A percentile compares a stretch with the other conserved stretches of the same genome.
These are phyloP conservation scores for Glycine latifolia DNA, from an alignment of 306 rosid genomes.

Conservation along the genomic window DNA sequence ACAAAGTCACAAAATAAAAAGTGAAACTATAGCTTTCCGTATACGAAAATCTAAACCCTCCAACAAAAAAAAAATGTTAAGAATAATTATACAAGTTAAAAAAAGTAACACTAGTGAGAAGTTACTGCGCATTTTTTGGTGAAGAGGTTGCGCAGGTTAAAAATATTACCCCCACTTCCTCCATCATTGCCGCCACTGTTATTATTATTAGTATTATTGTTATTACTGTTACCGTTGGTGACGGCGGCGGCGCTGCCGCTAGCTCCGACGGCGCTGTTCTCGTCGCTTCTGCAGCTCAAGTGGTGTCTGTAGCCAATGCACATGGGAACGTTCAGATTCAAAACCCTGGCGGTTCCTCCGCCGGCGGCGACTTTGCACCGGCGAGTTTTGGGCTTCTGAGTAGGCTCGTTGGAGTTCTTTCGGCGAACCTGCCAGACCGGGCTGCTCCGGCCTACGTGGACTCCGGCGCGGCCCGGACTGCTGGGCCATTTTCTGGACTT, in stretches of 20 bases:
- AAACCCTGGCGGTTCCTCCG: conserved; percentile 54
- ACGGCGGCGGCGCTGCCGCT: conserved; percentile 8
- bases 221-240: conserved; percentile 1
- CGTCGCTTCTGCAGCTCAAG: conserved; percentile 77
- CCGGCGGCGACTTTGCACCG: conserved; percentile 50
- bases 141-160: conserved; percentile 83
- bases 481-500: conserved; percentile 88
- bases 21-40: conserved; percentile 45
- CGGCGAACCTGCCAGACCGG: conserved; percentile 96
- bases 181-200: conserved; percentile 48
- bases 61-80: background rate
- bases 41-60: conserved; percentile 5
- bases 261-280: conserved; percentile 44
- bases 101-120: conserved; percentile 50
- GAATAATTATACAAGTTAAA: conserved; percentile 32
- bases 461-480: conserved; percentile 86
- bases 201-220: background rate
- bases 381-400: conserved; percentile 43
- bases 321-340: conserved; percentile 86
- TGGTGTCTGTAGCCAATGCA: conserved; percentile 77
- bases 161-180: conserved; percentile 67
- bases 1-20: conserved; percentile 14
- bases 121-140: conserved; percentile 71
- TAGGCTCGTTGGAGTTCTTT: conserved; percentile 47
- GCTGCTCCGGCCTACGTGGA: conserved; percentile 87